phyloP scores from a whole-genome alignment of 345 rosid genomes.

The Clarkia xantiana region DNA sequence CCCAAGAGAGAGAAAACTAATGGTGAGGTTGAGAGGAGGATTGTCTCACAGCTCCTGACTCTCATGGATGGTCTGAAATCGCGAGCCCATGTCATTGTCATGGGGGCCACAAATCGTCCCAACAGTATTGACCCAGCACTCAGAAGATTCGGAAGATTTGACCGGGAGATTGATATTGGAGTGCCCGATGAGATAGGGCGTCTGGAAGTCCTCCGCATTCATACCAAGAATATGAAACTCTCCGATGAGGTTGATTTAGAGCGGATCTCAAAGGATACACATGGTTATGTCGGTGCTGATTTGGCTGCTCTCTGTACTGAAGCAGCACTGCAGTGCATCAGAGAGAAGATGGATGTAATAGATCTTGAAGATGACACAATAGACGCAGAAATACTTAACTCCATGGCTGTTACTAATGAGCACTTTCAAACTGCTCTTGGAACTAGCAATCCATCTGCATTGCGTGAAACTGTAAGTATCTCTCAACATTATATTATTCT shows the following conservation, averaged over 20 bases:
- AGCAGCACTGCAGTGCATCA: slow-evolving; percentile 93
- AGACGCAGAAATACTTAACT: slow-evolving; percentile 83
- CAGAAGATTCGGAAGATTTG: slow-evolving; percentile 90
- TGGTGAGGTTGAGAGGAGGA: slow-evolving; percentile 96
- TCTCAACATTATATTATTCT: background rate
- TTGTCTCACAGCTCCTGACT: slow-evolving; percentile 85
- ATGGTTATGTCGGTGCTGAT: slow-evolving; percentile 98
- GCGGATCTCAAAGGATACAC: slow-evolving; percentile 79
- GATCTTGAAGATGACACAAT: slow-evolving; percentile 92
- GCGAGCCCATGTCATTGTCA: slow-evolving; percentile 88
- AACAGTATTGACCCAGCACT: slow-evolving; percentile 93
- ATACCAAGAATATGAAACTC: slow-evolving; percentile 95
- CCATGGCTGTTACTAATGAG: slow-evolving; percentile 87
- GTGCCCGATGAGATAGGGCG: slow-evolving; percentile 97
- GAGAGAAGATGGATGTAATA: slow-evolving; percentile 96
- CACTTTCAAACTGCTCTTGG: slow-evolving; percentile 64
- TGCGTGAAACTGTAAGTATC: slow-evolving; percentile 12
- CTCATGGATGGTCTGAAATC: slow-evolving; percentile 92
- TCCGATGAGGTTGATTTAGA: slow-evolving; percentile 93
- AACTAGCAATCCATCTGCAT: slow-evolving; percentile 18
- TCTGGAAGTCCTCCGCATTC: slow-evolving; percentile 92
- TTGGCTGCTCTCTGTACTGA: slow-evolving; percentile 93
- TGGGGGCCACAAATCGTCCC: slow-evolving; percentile 95
- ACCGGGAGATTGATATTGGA: slow-evolving; percentile 88
- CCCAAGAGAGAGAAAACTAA: slow-evolving; percentile 93